These are phyloP conservation scores for Aspergillus diversus DNA, from an alignment of 495 filamentous ascomycete species.

Conservation along the genomic window DNA sequence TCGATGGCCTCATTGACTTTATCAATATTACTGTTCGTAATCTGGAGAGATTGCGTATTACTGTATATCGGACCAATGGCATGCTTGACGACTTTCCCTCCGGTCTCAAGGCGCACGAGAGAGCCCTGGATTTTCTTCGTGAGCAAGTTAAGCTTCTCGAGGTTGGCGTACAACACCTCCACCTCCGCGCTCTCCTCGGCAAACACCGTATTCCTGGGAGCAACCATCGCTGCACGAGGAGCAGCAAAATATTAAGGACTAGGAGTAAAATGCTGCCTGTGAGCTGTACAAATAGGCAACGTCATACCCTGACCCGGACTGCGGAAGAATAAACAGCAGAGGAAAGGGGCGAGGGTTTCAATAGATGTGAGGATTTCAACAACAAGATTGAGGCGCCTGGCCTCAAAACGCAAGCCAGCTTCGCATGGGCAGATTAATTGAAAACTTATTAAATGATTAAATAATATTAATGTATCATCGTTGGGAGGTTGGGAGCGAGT, in stretches of 20 bases:
- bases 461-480: not conserved
- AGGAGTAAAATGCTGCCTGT: constrained; percentile 6
- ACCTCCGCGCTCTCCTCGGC: constrained; percentile 76
- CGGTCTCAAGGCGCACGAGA: constrained; percentile 79
- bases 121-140: constrained; percentile 94
- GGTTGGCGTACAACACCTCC: constrained; percentile 67
- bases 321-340: constrained; percentile 10
- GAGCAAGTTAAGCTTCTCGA: constrained; percentile 68
- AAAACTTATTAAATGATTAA: not conserved
- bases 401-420: constrained; percentile 22
- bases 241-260: constrained; percentile 21
- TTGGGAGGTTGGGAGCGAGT: too few species aligned
- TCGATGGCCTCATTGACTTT: constrained; percentile 84
- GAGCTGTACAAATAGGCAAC: constrained; percentile 24
- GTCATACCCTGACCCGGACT: constrained; percentile 30
- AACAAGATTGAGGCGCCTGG: constrained; percentile 31
- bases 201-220: constrained; percentile 55
- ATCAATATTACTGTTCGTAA: constrained; percentile 86
- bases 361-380: not conserved
- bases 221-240: constrained; percentile 45
- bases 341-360: not conserved
- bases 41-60: constrained; percentile 86
- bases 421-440: constrained; percentile 9
- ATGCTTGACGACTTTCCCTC: constrained; percentile 85
- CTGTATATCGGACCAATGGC: constrained; percentile 92